Percentiles rank a stretch among this genome's conserved stretches.
Conservation (phyloP, 345 rosid species). For the Acer negundo region DNA sequence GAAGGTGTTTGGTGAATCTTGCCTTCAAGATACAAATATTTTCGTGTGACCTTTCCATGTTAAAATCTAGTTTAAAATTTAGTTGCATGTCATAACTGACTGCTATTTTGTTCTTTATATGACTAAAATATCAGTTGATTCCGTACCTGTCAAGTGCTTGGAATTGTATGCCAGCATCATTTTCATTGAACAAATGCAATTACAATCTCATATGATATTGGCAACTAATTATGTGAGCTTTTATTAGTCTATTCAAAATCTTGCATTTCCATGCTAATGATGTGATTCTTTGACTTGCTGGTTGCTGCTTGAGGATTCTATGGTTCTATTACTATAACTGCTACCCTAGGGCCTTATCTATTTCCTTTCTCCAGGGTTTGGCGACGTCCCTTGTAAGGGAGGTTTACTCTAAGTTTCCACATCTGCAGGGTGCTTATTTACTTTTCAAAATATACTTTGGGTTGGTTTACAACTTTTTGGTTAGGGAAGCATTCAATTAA, state of each 20-base stretch:
- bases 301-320: not conserved
- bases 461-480: not conserved
- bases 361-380: not conserved
- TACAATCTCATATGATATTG: not conserved
- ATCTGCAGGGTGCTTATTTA: not conserved
- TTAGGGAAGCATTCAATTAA: not conserved
- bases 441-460: not conserved
- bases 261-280: not conserved
- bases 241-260: not conserved
- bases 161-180: not conserved
- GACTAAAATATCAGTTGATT: not conserved
- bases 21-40: conserved; percentile 3
- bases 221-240: not conserved
- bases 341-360: not conserved
- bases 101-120: conserved; percentile 5
- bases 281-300: conserved; percentile 1
- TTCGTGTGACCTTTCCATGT: conserved; percentile 1
- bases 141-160: not conserved
- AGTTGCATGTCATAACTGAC: conserved; percentile 14
- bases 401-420: not conserved
- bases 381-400: not conserved
- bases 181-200: conserved; percentile 5
- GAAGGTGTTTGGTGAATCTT: conserved; percentile 6
- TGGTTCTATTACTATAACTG: not conserved
- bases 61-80: conserved; percentile 9